phyloP scores from a whole-genome alignment of 2,329 filamentous ascomycete genomes.

The Tolypocladium guangdongense region DNA sequence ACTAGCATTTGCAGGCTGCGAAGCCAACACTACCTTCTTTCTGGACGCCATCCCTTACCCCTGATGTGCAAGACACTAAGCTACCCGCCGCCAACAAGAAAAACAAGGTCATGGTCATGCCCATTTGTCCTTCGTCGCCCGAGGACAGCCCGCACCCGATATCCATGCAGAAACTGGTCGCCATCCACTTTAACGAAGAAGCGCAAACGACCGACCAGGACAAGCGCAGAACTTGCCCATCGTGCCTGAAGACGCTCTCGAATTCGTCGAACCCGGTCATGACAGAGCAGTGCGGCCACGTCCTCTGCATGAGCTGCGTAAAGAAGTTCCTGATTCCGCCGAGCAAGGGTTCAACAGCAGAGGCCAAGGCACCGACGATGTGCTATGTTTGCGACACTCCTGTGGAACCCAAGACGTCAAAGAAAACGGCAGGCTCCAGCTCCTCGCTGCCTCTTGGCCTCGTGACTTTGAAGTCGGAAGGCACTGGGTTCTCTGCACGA shows the following conservation, averaged over 20 bases:
- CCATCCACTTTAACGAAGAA: slow-evolving; percentile 67
- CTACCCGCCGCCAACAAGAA: slow-evolving; percentile 48
- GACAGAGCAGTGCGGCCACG: slow-evolving; percentile 82
- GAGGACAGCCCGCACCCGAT: slow-evolving; percentile 58
- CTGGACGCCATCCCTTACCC: slow-evolving; percentile 82
- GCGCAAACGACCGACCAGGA: slow-evolving; percentile 35
- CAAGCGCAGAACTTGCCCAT: slow-evolving; percentile 54
- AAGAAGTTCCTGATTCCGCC: slow-evolving; percentile 66
- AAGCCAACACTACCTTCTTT: slow-evolving; percentile 72
- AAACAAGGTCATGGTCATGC: slow-evolving; percentile 50
- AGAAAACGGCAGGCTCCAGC: slow-evolving; percentile 29
- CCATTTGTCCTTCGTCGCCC: slow-evolving; percentile 66
- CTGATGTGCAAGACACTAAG: slow-evolving; percentile 33
- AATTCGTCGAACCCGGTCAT: slow-evolving; percentile 77
- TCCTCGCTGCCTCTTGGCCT: slow-evolving; percentile 58
- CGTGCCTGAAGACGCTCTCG: slow-evolving; percentile 70
- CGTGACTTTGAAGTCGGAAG: slow-evolving; percentile 72
- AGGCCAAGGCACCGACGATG: slow-evolving; percentile 32
- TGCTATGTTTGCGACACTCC: slow-evolving; percentile 86
- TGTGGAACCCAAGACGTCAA: slow-evolving; percentile 42
- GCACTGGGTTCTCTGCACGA: slow-evolving; percentile 86
- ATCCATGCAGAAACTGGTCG: slow-evolving; percentile 66
- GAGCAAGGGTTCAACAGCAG: slow-evolving; percentile 25
- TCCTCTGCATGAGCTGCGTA: slow-evolving; percentile 77
- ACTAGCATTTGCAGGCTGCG: slow-evolving; percentile 32